Evolutionary conservation across 352 stramenopile genomes (phyloP).

Genomic region (Pythium phragmiticola): DNA sequence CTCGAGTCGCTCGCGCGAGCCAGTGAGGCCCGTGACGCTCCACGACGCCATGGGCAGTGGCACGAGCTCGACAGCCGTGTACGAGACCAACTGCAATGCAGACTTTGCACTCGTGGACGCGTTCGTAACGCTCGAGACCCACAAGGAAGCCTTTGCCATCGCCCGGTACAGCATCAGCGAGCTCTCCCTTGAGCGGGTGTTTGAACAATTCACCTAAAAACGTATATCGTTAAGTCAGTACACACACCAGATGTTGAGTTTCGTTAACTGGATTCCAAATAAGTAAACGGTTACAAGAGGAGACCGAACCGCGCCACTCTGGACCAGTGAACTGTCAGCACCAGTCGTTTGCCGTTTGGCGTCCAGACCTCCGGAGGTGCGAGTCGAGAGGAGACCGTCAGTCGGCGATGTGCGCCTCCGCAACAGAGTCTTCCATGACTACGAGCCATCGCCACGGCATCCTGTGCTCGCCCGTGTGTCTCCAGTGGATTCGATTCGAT

Average conservation of each 20-base stretch:
- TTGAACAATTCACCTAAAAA: constrained; percentile 88
- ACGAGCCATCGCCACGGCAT: not conserved
- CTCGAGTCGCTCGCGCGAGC: constrained; percentile 39
- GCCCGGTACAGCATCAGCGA: constrained; percentile 91
- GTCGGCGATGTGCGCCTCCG: constrained; percentile 18
- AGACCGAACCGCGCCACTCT: not conserved
- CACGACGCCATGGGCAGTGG: constrained; percentile 52
- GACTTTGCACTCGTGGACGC: constrained; percentile 63
- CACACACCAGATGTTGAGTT: not conserved
- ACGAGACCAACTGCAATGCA: constrained; percentile 70
- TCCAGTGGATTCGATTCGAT: not conserved
- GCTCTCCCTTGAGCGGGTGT: constrained; percentile 91
- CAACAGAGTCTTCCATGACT: not conserved
- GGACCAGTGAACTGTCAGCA: constrained; percentile 17
- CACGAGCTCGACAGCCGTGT: constrained; percentile 54
- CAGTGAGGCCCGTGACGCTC: constrained; percentile 44
- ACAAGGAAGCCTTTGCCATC: constrained; percentile 73
- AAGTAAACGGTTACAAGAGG: constrained; percentile 22
- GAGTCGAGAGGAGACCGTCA: constrained; percentile 1
- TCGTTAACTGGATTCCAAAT: not conserved
- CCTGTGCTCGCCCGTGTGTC: constrained; percentile 10
- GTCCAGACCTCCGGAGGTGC: not conserved
- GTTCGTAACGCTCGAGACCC: constrained; percentile 78
- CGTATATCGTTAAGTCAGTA: constrained; percentile 9
- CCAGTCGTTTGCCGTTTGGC: constrained; percentile 26